A percentile compares a stretch with the other conserved stretches of the same genome.
Conservation (phyloP, 108 stramenopile genomes). For the Mayamaea pseudoterrestris region DNA sequence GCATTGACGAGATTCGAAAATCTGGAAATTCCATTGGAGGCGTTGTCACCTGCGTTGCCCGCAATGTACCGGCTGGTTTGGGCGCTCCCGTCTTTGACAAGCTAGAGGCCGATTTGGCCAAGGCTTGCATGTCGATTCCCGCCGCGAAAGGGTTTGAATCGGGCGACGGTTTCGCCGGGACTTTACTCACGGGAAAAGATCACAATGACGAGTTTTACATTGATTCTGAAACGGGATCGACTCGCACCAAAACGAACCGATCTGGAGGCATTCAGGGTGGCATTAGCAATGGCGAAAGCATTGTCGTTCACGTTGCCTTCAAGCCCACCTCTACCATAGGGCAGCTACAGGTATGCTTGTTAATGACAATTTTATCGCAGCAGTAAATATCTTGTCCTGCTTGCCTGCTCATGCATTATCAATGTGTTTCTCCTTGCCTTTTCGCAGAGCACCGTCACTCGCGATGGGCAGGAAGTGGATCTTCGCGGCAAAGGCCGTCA, state of each 20-base stretch:
- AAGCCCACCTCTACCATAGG: conserved; percentile 94
- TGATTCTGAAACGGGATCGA: conserved; percentile 83
- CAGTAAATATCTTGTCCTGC: neutral
- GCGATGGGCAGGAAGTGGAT: conserved; percentile 89
- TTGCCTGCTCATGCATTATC: neutral
- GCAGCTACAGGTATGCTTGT: conserved; percentile 68
- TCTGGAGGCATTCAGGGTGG: conserved; percentile 98
- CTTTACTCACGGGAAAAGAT: conserved; percentile 85
- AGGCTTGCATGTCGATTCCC: conserved; percentile 98
- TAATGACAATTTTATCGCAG: neutral
- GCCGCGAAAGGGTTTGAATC: conserved; percentile 99
- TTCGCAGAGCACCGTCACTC: conserved; percentile 77
- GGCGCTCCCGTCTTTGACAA: conserved; percentile 98
- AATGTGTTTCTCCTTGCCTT: neutral
- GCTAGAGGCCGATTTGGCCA: conserved; percentile 96
- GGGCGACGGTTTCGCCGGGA: conserved; percentile 94
- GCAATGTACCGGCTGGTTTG: conserved; percentile 91
- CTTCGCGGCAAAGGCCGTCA: conserved; percentile 96
- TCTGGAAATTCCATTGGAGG: conserved; percentile 94
- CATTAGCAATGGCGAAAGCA: conserved; percentile 95
- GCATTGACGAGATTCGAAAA: conserved; percentile 92
- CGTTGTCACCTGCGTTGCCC: conserved; percentile 88
- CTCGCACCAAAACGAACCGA: conserved; percentile 90
- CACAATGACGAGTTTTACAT: conserved; percentile 99
- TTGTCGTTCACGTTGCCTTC: conserved; percentile 94